phyloP scores from a whole-genome alignment of 1,284 basidiomycete species.

The Naganishia sp. region DNA sequence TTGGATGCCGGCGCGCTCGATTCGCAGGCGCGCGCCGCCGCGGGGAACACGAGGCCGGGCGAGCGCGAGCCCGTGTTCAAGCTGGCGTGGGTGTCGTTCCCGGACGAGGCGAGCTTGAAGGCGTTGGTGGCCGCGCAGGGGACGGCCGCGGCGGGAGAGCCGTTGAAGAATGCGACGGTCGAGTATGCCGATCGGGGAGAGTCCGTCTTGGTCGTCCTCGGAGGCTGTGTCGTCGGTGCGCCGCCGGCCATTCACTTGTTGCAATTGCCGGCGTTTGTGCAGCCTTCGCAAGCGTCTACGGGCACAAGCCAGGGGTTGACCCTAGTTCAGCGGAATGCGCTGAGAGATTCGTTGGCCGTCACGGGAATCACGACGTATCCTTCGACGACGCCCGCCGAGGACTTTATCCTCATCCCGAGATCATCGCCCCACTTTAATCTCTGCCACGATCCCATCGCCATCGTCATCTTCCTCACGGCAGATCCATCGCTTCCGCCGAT shows the following conservation, averaged over 20 bases:
- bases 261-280: conserved; percentile 71
- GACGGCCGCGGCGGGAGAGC: conserved; percentile 39
- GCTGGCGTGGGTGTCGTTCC: conserved; percentile 77
- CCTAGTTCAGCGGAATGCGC: conserved; percentile 63
- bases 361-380: conserved; percentile 65
- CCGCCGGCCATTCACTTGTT: conserved; percentile 68
- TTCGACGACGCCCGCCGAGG: conserved; percentile 66
- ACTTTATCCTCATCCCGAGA: conserved; percentile 74
- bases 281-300: conserved; percentile 48
- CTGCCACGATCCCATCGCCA: conserved; percentile 68
- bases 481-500: conserved; percentile 44
- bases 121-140: conserved; percentile 42
- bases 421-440: conserved; percentile 71
- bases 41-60: conserved; percentile 30
- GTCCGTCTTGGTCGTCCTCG: conserved; percentile 73
- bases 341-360: conserved; percentile 64
- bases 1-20: conserved; percentile 52
- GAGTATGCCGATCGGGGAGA: conserved; percentile 60
- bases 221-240: conserved; percentile 65
- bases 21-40: neutral
- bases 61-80: conserved; percentile 82
- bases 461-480: conserved; percentile 58
- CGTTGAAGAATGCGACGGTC: conserved; percentile 46
- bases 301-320: conserved; percentile 54
- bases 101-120: conserved; percentile 56